Percentiles rank a stretch among this genome's conserved stretches.
Evolutionary conservation across 2,329 filamentous ascomycete species (phyloP).

Genomic region (Pseudogymnoascus sp.): DNA sequence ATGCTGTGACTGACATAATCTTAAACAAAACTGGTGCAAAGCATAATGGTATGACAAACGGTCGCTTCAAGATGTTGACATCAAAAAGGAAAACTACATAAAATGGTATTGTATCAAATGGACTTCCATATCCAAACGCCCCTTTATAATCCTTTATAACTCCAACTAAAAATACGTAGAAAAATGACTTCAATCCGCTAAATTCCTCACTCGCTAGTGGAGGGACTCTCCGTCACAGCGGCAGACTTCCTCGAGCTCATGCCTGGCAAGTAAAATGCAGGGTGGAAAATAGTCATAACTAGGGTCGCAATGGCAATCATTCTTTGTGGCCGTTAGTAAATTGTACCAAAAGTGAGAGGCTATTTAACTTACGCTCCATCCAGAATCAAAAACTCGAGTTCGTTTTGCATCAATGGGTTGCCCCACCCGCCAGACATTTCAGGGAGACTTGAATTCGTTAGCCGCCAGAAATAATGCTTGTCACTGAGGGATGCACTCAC

Average conservation of each 20-base stretch:
- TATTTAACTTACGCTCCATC: conserved; percentile 40
- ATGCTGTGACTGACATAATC: too few species aligned
- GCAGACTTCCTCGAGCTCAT: conserved; percentile 3
- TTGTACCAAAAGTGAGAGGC: neutral
- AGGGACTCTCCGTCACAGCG: neutral
- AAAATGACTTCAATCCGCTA: neutral
- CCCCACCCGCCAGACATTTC: conserved; percentile 59
- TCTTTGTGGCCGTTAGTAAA: conserved; percentile 22
- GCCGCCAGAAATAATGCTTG: conserved; percentile 10
- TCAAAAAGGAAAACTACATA: too few species aligned
- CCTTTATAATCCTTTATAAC: conserved; percentile 6
- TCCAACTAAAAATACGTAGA: neutral
- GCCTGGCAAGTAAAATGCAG: conserved; percentile 40
- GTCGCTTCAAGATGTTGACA: too few species aligned
- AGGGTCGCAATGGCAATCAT: conserved; percentile 43
- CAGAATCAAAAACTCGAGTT: conserved; percentile 50
- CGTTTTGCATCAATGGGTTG: conserved; percentile 53
- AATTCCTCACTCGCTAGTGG: neutral
- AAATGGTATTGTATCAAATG: neutral
- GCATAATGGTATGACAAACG: too few species aligned
- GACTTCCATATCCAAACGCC: conserved; percentile 3
- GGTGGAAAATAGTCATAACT: conserved; percentile 45
- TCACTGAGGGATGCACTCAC: neutral
- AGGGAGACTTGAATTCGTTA: conserved; percentile 32
- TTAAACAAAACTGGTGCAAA: too few species aligned